A percentile compares a stretch with the other conserved stretches of the same genome.
phyloP scores from a whole-genome alignment of 2,329 filamentous ascomycete species.

The Neoarthrinium moseri region DNA sequence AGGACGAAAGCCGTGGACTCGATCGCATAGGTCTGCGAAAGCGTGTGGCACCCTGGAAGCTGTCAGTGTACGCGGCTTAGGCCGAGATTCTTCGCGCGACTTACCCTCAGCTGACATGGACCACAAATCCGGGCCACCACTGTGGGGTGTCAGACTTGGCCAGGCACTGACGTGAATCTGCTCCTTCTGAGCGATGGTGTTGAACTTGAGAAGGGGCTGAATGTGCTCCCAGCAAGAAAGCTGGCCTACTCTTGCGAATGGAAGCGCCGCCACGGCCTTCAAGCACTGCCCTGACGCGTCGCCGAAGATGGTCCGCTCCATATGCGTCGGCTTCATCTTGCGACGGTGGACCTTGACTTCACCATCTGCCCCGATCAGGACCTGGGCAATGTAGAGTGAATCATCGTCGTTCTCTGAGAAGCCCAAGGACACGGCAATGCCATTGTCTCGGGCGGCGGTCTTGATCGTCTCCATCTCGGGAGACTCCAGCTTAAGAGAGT shows the following conservation, averaged over 20 bases:
- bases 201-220: slow-evolving; percentile 48
- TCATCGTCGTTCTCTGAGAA: slow-evolving; percentile 38
- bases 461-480: slow-evolving; percentile 36
- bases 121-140: slow-evolving; percentile 22
- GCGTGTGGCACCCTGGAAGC: slow-evolving; percentile 32
- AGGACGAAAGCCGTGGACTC: slow-evolving; percentile 56
- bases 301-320: slow-evolving; percentile 50
- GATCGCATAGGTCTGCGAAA: slow-evolving; percentile 55
- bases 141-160: slow-evolving; percentile 31
- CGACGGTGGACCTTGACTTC: slow-evolving; percentile 37
- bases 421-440: slow-evolving; percentile 41
- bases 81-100: background rate
- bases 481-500: slow-evolving; percentile 27
- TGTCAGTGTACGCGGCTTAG: background rate
- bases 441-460: slow-evolving; percentile 28
- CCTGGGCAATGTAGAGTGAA: slow-evolving; percentile 45
- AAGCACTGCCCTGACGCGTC: slow-evolving; percentile 39
- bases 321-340: slow-evolving; percentile 53
- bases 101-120: slow-evolving; percentile 29
- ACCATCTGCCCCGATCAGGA: slow-evolving; percentile 39
- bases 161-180: slow-evolving; percentile 48
- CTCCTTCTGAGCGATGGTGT: slow-evolving; percentile 41
- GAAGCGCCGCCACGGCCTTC: slow-evolving; percentile 30
- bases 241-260: slow-evolving; percentile 35
- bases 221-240: slow-evolving; percentile 52